A percentile compares a stretch with the other conserved stretches of the same genome.
Conservation (phyloP, 148 eudicot genomes). For the Rhododendron ferrugineum region DNA sequence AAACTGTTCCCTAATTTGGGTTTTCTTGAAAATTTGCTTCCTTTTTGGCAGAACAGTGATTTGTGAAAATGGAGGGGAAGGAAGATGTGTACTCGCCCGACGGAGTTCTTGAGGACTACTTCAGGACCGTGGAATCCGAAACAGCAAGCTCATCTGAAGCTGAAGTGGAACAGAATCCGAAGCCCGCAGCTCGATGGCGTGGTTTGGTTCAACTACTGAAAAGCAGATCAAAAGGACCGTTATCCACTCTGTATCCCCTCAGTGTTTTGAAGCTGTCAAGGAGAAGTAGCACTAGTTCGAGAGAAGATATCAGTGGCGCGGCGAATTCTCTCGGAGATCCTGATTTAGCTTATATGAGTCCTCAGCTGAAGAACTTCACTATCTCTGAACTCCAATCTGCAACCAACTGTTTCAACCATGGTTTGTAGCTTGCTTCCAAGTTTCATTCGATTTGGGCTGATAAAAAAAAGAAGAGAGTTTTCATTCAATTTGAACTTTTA, state of each 20-base stretch:
- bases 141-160: constrained; percentile 56
- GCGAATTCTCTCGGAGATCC: constrained; percentile 21
- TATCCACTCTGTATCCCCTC: constrained; percentile 41
- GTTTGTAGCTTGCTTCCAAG: constrained; percentile 18
- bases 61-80: constrained; percentile 33
- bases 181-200: constrained; percentile 33
- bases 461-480: no score
- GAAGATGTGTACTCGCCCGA: constrained; percentile 52
- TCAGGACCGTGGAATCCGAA: constrained; percentile 52
- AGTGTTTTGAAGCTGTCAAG: constrained; percentile 46
- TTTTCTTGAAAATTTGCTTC: background rate
- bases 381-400: constrained; percentile 46
- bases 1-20: background rate
- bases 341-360: constrained; percentile 26
- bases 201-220: constrained; percentile 43
- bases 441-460: background rate
- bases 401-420: constrained; percentile 46
- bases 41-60: constrained; percentile 7
- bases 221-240: constrained; percentile 43
- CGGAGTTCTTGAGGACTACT: constrained; percentile 65
- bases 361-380: constrained; percentile 50
- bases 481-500: no score
- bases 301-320: constrained; percentile 27
- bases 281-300: constrained; percentile 56
- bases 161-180: constrained; percentile 23